Evolutionary conservation across 192 early-diverging fungal genomes (phyloP), one percentile per base, ranked within the genome.

Genomic region (Backusella tuberculispora): DNA sequence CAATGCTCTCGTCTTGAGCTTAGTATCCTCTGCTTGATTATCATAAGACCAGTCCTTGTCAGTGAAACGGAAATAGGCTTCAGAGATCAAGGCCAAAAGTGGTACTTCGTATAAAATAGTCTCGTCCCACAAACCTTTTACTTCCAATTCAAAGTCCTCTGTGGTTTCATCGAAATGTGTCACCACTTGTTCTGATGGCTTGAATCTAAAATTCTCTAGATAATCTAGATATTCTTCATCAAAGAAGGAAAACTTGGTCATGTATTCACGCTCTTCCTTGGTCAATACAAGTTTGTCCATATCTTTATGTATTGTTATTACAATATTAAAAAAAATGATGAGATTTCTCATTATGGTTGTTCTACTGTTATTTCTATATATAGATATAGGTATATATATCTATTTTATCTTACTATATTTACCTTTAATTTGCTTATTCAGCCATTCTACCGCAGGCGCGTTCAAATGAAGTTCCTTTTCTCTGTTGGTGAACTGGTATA

Each of bases 41-140:
- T 78, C 80, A 60, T 89, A 84, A 48, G 78, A 76, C 93, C 93
- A 95, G 74, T 92, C 89, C 8, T 74, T 83, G 70, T 95, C 92
- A 4, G 90, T 87, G 65, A 84, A 87, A 1, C 81, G 82, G 77
- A 90, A 94, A 50, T 90, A 92, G 7, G 89, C 81, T 74, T 93
- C 92, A 0, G 89, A 91, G 12, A 95, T 77, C 5, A 95, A 83
- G 0, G 92, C 86, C 24, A 95, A 67, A 43, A 95, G 45, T 2
- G 89, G 84, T 3, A 95, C 90, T 74, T 95, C 93, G 71, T 94
- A 95, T 12, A 95, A 84, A 45, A 95, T 95, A 0, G 87, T 85
- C 29, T 93, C 85, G 37, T 82, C 69, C 93, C 93, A 95, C 21
- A 77, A 74, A 15, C 93, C 93, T 0, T 56, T 73, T 17, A 95